phyloP scores from a whole-genome alignment of 2,329 filamentous ascomycete genomes.

The Fusarium pseudoanthophilum region DNA sequence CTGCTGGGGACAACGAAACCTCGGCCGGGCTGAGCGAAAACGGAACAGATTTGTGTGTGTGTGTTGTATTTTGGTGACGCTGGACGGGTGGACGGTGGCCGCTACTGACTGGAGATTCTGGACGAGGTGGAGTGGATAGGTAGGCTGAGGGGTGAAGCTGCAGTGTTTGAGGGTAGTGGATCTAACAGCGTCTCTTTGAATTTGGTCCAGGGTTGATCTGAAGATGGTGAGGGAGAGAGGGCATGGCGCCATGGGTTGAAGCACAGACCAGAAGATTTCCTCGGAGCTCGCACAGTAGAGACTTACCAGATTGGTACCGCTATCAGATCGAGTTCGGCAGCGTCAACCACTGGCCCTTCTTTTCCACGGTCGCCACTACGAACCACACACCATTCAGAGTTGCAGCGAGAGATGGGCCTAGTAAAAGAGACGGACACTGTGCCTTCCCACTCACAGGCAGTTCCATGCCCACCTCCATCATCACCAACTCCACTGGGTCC shows the following conservation, averaged over 20 bases:
- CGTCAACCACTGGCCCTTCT: background rate
- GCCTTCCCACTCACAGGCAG: conserved; percentile 27
- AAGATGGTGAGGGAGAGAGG: conserved; percentile 14
- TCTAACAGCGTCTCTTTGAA: conserved; percentile 9
- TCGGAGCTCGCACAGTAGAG: conserved; percentile 17
- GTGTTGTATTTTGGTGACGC: conserved; percentile 28
- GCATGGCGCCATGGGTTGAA: conserved; percentile 30
- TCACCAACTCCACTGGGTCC: conserved; percentile 35
- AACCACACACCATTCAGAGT: conserved; percentile 15
- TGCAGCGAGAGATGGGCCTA: background rate
- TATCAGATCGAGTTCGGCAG: conserved; percentile 5
- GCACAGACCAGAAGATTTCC: conserved; percentile 14
- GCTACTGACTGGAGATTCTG: conserved; percentile 13
- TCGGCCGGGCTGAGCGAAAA: conserved; percentile 18
- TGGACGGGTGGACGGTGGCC: conserved; percentile 19
- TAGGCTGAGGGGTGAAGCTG: conserved; percentile 11
- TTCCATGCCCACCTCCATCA: conserved; percentile 42
- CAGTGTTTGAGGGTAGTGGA: conserved; percentile 5
- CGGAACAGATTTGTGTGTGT: conserved; percentile 22
- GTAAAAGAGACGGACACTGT: conserved; percentile 18
- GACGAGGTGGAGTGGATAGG: conserved; percentile 18
- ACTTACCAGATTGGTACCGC: conserved; percentile 24
- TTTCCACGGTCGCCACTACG: conserved; percentile 13
- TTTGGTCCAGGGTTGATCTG: conserved; percentile 15
- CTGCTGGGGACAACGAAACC: conserved; percentile 31